Base-by-base conservation (phyloP, 441 rosid genomes). In the Jatropha podagrica region DNA sequence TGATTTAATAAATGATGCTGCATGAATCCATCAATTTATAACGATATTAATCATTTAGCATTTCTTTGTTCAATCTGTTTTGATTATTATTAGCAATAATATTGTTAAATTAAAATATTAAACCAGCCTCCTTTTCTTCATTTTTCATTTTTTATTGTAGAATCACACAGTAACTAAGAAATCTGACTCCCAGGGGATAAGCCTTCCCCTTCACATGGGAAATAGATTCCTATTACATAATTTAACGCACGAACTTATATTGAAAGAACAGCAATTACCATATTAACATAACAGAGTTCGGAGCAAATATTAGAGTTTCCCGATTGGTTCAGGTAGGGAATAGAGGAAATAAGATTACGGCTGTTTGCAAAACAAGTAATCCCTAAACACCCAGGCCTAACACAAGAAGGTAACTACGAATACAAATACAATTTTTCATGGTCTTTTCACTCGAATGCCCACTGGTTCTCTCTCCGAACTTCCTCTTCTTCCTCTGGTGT, bases 391-490 rank as follows among this genome's bases (percentile, higher is more conserved):
- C 70, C 71, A 66, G 1, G 44, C 55, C 56, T 48, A 65, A 65
- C 27, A 65, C 17, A 46, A 54, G 27, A 54, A 73, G 37, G 60
- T n/a, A 52, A 61, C 15, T 4, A 60, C n/a, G 9, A 37, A 37
- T 54, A 32, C 55, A 32, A 14, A 68, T 20, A 27, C 5, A 49
- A 40, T 48, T 1, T 40, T 60, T 58, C 18, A 17, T 18, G 48
- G 61, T 15, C 59, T 58, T 60, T 81, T 74, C 32, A 85, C 72
- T 83, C 81, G 42, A 84, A 85, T 7, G 85, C 88, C 89, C 91
- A 86, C 66, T 81, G 89, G 58, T 86, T 87, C 83, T 85, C 89
- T 63, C 83, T 77, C 27, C 83, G 78, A 68, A 85, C 78, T 67
- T 83, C 83, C 71, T 87, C 85, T 46, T 82, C 85, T 20, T 84